Evolutionary conservation across 441 rosid species (phyloP), one percentile per base, ranked within the genome.

Genomic region (Bruguiera hainesii): DNA sequence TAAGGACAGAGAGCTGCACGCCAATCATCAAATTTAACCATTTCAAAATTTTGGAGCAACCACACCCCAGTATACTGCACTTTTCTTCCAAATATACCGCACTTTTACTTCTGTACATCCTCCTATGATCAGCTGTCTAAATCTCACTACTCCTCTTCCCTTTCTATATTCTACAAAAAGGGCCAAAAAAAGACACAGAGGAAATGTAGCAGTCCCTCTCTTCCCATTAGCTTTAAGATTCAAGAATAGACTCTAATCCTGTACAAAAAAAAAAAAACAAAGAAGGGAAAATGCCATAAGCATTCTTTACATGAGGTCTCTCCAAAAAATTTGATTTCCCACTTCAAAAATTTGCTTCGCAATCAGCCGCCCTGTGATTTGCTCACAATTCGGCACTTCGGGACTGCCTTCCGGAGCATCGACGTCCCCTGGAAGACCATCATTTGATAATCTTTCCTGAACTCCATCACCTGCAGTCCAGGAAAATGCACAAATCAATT

Each of bases 371-470:
- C 75, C 53, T 70, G 73, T 7, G 82, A 23, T 57, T 82, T 79
- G 35, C 71, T 64, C 15, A 67, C 48, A 29, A 68, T 46, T 20
- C 67, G 73, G 19, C 82, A 76, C 64, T 37, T 72, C 6, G 97
- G 93, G 1, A 89, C 89, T 1, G 65, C 20, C 78, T 94, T 94
- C 69, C 82, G 82, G 83, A 94, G 76, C 87, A 94, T 89, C 7
- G 92, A 77, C 31, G 98, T 88, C 63, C 98, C 98, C 61, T 89
- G 82, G 72, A 94, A 94, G 62, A 86, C 59, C 94, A 91, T 94
- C 85, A 91, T 57, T 60, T 82, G 94, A 71, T 78, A 85, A 68
- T 82, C 83, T 69, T 79, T 85, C 76, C 91, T 84, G 73, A 75
- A 80, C 67, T 79, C 79, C 50, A 69, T 66, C 66, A 84, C 73